These are phyloP conservation scores for Russula compacta DNA, from an alignment of 768 basidiomycete species.

Conservation along the genomic window DNA sequence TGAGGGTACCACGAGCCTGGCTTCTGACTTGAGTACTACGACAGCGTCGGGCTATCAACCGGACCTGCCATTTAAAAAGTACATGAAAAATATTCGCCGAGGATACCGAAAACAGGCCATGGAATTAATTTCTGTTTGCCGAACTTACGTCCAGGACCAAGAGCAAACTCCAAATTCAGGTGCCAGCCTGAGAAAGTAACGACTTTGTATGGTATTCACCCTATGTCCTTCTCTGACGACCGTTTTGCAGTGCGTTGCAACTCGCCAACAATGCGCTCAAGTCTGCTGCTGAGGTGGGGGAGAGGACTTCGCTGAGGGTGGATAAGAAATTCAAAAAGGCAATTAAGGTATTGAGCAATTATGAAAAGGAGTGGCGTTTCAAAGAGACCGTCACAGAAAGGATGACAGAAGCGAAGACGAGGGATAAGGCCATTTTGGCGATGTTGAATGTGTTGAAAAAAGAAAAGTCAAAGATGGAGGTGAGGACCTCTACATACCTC, in stretches of 20 bases:
- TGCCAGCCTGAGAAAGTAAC: not conserved
- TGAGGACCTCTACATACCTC: not conserved
- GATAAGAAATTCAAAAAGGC: not conserved
- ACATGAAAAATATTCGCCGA: not conserved
- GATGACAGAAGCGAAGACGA: not conserved
- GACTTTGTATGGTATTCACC: not conserved
- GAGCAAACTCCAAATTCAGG: not conserved
- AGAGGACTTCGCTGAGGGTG: not conserved
- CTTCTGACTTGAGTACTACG: too few relatives aligned
- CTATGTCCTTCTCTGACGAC: not conserved
- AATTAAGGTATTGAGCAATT: not conserved
- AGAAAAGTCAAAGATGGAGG: not conserved
- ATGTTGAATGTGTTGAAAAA: not conserved
- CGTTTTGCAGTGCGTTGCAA: not conserved
- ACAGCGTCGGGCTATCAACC: too few relatives aligned
- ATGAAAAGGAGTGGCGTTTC: not conserved
- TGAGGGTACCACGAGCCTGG: too few relatives aligned
- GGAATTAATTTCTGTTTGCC: not conserved
- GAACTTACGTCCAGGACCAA: not conserved
- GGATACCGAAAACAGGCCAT: not conserved
- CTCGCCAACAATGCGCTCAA: not conserved
- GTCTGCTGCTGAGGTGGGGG: not conserved
- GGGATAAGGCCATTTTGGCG: not conserved
- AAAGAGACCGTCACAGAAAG: not conserved
- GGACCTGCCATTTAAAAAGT: not conserved